These are phyloP conservation scores for Cicer pinnatifidum DNA, from an alignment of 306 rosid genomes.

Conservation along the genomic window DNA sequence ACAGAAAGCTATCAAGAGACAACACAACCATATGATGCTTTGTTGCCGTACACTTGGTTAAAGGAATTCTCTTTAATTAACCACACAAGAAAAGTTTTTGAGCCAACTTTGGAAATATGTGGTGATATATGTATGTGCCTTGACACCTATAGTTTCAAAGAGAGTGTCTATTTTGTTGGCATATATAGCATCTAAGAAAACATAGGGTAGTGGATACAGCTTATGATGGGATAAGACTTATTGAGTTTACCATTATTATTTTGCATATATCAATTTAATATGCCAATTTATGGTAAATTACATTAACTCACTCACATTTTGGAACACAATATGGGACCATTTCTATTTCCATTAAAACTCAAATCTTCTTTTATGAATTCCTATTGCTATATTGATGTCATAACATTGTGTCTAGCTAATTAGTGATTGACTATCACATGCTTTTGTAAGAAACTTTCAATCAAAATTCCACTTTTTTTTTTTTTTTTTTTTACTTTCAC, in stretches of 20 bases:
- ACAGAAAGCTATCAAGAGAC: conserved; percentile 45
- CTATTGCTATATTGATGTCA: conserved; percentile 37
- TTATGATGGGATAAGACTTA: conserved; percentile 42
- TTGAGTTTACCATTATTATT: conserved; percentile 31
- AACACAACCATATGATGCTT: conserved; percentile 33
- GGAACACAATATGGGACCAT: conserved; percentile 47
- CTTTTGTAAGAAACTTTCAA: conserved; percentile 35
- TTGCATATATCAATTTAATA: conserved; percentile 25
- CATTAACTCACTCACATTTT: conserved; percentile 47
- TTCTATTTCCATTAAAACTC: conserved; percentile 36
- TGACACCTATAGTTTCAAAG: conserved; percentile 41
- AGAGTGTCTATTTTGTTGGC: conserved; percentile 46
- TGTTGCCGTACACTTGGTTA: conserved; percentile 42
- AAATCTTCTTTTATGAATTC: conserved; percentile 1
- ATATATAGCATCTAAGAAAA: conserved; percentile 43
- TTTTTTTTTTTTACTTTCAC: neutral
- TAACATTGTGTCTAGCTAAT: conserved; percentile 13
- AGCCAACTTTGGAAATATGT: conserved; percentile 40
- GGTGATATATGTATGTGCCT: conserved; percentile 25
- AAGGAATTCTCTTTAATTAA: conserved; percentile 41
- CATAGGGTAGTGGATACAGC: conserved; percentile 45
- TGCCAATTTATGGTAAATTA: conserved; percentile 32
- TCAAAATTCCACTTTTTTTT: neutral
- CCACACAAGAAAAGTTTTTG: conserved; percentile 28
- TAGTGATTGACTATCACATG: conserved; percentile 41